A percentile compares a stretch with the other conserved stretches of the same genome.
phyloP scores from a whole-genome alignment of 805 yeast genomes.

The Ogataea siamensis region DNA sequence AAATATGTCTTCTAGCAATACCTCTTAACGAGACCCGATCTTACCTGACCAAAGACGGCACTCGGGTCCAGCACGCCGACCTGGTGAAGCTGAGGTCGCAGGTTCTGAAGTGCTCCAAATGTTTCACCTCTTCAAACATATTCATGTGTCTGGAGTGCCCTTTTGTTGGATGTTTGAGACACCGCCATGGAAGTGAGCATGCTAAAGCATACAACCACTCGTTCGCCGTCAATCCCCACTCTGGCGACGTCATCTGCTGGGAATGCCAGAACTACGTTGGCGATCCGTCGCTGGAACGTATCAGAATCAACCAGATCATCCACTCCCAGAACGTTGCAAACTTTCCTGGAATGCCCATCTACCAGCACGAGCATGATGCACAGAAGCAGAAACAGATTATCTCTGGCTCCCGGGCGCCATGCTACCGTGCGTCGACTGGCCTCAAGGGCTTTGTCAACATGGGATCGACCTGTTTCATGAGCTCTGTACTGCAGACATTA shows the following conservation, averaged over 20 bases:
- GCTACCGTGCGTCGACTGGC: constrained; percentile 64
- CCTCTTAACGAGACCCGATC: constrained; percentile 13
- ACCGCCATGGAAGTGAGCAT: constrained; percentile 46
- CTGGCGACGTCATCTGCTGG: constrained; percentile 75
- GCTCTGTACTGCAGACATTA: constrained; percentile 84
- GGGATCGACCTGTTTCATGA: constrained; percentile 98
- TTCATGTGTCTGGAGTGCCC: constrained; percentile 79
- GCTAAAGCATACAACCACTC: constrained; percentile 48
- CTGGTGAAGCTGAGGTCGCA: constrained; percentile 42
- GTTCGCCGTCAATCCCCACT: constrained; percentile 62
- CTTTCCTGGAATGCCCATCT: constrained; percentile 34
- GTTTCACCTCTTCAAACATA: constrained; percentile 40
- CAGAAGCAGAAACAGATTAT: constrained; percentile 29
- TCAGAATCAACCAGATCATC: constrained; percentile 37
- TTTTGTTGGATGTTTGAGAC: constrained; percentile 64
- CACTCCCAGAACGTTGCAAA: constrained; percentile 18
- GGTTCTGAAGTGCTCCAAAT: constrained; percentile 51
- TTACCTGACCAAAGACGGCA: constrained; percentile 38
- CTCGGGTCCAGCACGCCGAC: constrained; percentile 35
- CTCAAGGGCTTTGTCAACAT: constrained; percentile 85
- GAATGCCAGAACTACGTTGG: constrained; percentile 72
- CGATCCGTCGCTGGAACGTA: constrained; percentile 55
- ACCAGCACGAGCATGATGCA: constrained; percentile 27
- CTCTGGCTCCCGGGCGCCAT: constrained; percentile 41
- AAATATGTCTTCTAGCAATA: constrained; percentile 37